Evolutionary conservation across 768 basidiomycete genomes (phyloP), one percentile per base, ranked within the genome.

Genomic region (Rhizopogon vesiculosus): DNA sequence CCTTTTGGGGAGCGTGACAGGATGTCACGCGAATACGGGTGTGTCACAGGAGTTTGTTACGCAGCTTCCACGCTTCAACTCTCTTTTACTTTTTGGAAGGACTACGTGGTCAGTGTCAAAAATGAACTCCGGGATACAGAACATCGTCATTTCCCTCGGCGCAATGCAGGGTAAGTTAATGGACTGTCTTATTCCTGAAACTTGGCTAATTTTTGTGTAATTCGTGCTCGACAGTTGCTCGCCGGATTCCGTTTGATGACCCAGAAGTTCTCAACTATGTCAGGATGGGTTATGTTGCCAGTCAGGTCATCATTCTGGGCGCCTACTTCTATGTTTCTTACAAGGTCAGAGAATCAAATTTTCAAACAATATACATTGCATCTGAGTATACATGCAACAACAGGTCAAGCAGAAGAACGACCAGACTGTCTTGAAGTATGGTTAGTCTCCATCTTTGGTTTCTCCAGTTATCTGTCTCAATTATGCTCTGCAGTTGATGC

Each of bases 341-440:
- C 66, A 79, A 84, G 71, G 92, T 93, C 58, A 15, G 54, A 29
- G 12, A 38, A 31, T 54, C 4, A 41, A 18, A 52, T 13, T 12
- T 42, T 45, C 19, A 5, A 7, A 3, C 19, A 10, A 25, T 9
- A 42, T 51, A 28, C 1, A 7, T 42, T 7, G 7, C 3, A 18
- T 18, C 46, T 31, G n/a, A 50, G 48, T 31, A 54, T 63, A 48
- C 40, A 41, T 10, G 55, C 56, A 61, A 57, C 57, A 45, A 18
- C 60, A 97, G 92, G 85, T 98, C 72, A 95, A 91, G 80, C 74
- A 81, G 65, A 95, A 94, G 84, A 98, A 98, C 65, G 96, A 99
- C 75, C 83, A 88, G 70, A 93, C 93, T 1, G 91, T 96, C 28
- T 78, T 99, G 64, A 99, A 97, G 82, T 99, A 96, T 74, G 91